These are phyloP conservation scores for Phlyctochytrium bullatum DNA, from an alignment of 192 early-diverging fungal genomes.

Conservation along the genomic window DNA sequence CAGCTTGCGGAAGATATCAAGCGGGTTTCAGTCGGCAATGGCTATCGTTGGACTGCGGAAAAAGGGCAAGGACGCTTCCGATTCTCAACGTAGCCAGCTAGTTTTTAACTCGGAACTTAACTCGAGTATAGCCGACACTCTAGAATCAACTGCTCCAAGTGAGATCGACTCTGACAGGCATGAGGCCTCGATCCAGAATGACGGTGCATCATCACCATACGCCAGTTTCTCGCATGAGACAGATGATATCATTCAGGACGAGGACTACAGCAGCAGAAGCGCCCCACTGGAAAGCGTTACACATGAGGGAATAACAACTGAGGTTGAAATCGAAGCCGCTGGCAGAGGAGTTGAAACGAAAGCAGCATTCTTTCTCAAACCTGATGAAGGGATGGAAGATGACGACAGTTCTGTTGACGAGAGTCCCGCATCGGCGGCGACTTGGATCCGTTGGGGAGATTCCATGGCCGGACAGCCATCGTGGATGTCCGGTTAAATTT, in stretches of 20 bases:
- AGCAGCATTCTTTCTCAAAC: not conserved
- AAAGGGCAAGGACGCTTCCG: slow-evolving; percentile 22
- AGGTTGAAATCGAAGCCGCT: slow-evolving; percentile 22
- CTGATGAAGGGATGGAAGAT: no score
- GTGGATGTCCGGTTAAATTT: slow-evolving; percentile 7
- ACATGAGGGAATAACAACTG: no score
- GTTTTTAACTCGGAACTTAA: no score
- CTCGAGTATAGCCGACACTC: no score
- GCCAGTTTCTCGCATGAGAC: no score
- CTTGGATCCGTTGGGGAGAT: slow-evolving; percentile 7
- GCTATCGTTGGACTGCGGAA: slow-evolving; percentile 7
- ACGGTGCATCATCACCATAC: no score
- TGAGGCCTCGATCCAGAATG: no score
- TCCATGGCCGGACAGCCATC: not conserved
- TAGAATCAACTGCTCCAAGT: no score
- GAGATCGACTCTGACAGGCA: no score
- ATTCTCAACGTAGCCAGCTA: slow-evolving; percentile 36
- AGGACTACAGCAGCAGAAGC: no score
- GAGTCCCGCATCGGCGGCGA: not conserved
- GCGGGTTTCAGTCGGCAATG: not conserved
- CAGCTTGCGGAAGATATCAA: slow-evolving; percentile 14
- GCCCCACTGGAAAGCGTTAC: no score
- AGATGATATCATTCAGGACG: no score
- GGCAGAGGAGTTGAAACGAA: slow-evolving; percentile 14
- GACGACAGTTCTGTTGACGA: not conserved